phyloP scores from a whole-genome alignment of 805 yeast genomes.

The Myxozyma geophila region DNA sequence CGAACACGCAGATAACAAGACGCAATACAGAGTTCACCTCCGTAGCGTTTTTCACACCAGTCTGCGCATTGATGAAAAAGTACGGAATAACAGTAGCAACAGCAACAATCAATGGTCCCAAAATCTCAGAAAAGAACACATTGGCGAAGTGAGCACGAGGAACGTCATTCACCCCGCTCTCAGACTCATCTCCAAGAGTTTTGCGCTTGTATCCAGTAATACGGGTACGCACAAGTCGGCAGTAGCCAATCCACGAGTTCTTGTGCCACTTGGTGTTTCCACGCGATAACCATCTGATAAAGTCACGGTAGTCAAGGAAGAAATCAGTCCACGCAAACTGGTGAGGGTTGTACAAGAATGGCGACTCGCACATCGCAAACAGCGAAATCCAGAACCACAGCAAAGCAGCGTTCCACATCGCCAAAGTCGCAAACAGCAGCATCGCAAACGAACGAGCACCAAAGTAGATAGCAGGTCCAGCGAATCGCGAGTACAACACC shows the following conservation, averaged over 20 bases:
- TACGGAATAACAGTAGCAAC: constrained; percentile 73
- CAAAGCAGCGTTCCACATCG: constrained; percentile 94
- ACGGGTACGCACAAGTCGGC: constrained; percentile 78
- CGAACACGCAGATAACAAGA: constrained; percentile 66
- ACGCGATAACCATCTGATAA: constrained; percentile 80
- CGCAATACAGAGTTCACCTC: constrained; percentile 66
- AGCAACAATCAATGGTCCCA: constrained; percentile 73
- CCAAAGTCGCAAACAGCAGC: constrained; percentile 71
- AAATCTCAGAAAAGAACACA: constrained; percentile 76
- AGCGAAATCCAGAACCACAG: constrained; percentile 97
- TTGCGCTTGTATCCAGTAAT: constrained; percentile 89
- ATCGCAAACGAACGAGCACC: constrained; percentile 73
- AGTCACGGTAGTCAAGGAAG: constrained; percentile 95
- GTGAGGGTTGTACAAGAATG: constrained; percentile 95
- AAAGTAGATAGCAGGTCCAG: constrained; percentile 72
- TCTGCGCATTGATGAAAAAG: constrained; percentile 82
- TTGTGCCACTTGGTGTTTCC: constrained; percentile 71
- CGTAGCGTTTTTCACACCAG: constrained; percentile 61
- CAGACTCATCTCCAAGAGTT: constrained; percentile 67
- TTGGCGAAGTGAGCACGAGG: constrained; percentile 80
- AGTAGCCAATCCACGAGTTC: constrained; percentile 80
- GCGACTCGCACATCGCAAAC: constrained; percentile 85
- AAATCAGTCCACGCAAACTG: constrained; percentile 96
- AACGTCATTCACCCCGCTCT: constrained; percentile 65
- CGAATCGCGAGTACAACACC: constrained; percentile 74